These are phyloP conservation scores for Xylaria sp. DNA, from an alignment of 2,329 filamentous ascomycete species.

Conservation along the genomic window DNA sequence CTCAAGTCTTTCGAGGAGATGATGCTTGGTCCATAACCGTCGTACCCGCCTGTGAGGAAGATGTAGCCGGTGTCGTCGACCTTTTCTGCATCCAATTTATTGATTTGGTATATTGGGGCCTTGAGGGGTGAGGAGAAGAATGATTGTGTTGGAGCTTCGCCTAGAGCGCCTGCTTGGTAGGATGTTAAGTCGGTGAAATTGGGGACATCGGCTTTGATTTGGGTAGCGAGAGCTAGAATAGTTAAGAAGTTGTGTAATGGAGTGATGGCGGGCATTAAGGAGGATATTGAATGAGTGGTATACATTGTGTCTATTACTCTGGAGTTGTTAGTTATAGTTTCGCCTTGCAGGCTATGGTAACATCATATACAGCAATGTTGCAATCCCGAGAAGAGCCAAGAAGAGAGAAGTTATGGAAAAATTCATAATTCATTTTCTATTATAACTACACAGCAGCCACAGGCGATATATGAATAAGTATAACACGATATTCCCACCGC, in stretches of 20 bases:
- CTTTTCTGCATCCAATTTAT: slow-evolving; percentile 30
- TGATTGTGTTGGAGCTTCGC: slow-evolving; percentile 18
- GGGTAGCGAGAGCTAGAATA: not conserved
- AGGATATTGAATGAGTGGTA: not conserved
- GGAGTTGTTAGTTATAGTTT: not conserved
- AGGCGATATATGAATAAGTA: not conserved
- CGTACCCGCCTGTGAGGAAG: slow-evolving; percentile 27
- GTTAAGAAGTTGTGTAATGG: not conserved
- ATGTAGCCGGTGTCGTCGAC: slow-evolving; percentile 29
- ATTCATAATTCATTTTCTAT: not conserved
- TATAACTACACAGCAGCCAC: not conserved
- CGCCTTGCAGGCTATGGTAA: not conserved
- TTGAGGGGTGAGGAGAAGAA: slow-evolving; percentile 29
- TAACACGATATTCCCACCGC: too few species aligned
- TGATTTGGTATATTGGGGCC: slow-evolving; percentile 31
- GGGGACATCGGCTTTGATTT: slow-evolving; percentile 16
- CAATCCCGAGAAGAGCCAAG: not conserved
- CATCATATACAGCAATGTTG: not conserved
- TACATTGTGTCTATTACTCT: not conserved
- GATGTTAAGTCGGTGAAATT: slow-evolving; percentile 5
- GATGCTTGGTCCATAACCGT: slow-evolving; percentile 25
- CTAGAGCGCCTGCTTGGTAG: slow-evolving; percentile 18
- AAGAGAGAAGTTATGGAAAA: not conserved
- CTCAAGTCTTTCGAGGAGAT: slow-evolving; percentile 34
- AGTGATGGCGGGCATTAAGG: not conserved